A percentile compares a stretch with the other conserved stretches of the same genome.
phyloP scores from a whole-genome alignment of 352 stramenopile species.

The Phytopythium mirpurense region DNA sequence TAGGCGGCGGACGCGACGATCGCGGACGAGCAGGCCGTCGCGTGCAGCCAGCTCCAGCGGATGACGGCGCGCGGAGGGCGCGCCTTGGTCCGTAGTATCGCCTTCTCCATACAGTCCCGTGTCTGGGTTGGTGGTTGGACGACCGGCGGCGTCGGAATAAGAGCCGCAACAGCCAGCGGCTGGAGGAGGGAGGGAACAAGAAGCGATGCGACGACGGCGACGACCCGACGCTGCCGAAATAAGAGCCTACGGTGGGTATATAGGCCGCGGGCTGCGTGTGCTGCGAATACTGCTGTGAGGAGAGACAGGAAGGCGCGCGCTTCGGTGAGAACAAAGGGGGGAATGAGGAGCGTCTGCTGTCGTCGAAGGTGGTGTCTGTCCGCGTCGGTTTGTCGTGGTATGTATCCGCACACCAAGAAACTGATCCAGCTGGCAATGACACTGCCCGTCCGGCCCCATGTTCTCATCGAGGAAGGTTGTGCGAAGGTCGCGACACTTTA shows the following conservation, averaged over 20 bases:
- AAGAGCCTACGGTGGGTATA: not conserved
- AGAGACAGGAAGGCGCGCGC: no score
- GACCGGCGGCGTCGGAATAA: not conserved
- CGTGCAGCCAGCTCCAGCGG: constrained; percentile 73
- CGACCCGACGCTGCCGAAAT: not conserved
- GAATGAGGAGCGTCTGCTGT: no score
- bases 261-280: no score
- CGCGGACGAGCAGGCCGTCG: constrained; percentile 59
- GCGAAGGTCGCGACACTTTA: constrained; percentile 8
- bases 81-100: constrained; percentile 9
- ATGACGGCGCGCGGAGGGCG: constrained; percentile 23
- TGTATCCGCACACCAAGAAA: no score
- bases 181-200: not conserved
- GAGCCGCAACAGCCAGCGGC: not conserved
- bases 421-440: no score
- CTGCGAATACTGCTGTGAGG: no score
- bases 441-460: not conserved
- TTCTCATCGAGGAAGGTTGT: constrained; percentile 5
- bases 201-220: not conserved
- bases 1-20: constrained; percentile 68
- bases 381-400: no score
- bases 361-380: no score
- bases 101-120: not conserved
- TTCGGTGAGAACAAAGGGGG: no score
- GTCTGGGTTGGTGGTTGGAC: no score